Evolutionary conservation across 2,329 filamentous ascomycete species (phyloP), one percentile per base, ranked within the genome.

Genomic region (Xylaria sp.): DNA sequence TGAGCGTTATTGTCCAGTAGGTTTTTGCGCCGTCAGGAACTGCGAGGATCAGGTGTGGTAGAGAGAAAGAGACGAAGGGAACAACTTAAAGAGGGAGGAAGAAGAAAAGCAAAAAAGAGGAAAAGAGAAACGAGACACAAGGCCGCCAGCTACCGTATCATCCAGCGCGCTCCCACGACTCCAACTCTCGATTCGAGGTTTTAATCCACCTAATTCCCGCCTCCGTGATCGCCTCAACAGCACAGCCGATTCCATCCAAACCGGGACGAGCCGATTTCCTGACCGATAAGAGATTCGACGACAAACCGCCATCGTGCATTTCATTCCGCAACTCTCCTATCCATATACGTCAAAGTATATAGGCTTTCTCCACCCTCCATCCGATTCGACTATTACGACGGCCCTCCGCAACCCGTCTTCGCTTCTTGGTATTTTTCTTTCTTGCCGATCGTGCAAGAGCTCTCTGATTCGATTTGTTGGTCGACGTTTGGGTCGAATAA

Each of bases 1-100:
- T 52, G 45, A 51, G 53, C 55, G 52, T 45, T 61, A 24, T 53
- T 58, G 52, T 57, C 50, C 57, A 57, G 50, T 40, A 48, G 38
- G 38, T 54, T 54, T 56, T 59, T 52, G 50, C 61, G 61, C 63
- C 46, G 63, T 64, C 62, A 61, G 62, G 63, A 57, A 65, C 63
- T 60, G 63, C 63, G 61, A 62, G 54, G 49, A 58, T 57, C 53
- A 61, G 44, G 50, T 44, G 37, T 37, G 24, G 42, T 37, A 44
- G 11, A 47, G 54, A 29, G 39, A 41, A 49, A 56, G 24, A 45
- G 41, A 34, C 29, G 29, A 34, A 34, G 29, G 29, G 29, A 34
- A 34, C 29, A 34, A n/a, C n/a, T 34, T 7, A 44, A 51, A n/a
- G n/a, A n/a, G n/a, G n/a, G n/a, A 52, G 39, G 42, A 38, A 16